Evolutionary conservation across 345 rosid genomes (phyloP).

Genomic region (Nasturtium officinale): DNA sequence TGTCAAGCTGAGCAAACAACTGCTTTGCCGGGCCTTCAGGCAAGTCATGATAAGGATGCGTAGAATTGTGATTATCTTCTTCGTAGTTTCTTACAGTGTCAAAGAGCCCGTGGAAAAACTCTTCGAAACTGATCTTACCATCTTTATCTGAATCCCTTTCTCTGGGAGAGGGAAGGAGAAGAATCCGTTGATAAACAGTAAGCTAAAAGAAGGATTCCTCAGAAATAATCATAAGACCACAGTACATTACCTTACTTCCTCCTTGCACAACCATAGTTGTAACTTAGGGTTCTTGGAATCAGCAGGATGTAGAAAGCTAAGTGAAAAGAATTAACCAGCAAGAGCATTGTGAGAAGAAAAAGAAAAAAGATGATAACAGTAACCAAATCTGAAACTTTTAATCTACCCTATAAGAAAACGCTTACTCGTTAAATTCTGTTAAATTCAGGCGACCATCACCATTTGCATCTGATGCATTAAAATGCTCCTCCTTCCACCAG

Average conservation of each 20-base stretch:
- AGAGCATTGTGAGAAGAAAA: conserved; percentile 17
- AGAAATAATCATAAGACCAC: conserved; percentile 9
- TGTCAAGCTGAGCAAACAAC: conserved; percentile 82
- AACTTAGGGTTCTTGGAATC: conserved; percentile 82
- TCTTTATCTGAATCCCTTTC: conserved; percentile 94
- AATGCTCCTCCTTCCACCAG: conserved; percentile 99
- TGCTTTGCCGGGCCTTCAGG: conserved; percentile 76
- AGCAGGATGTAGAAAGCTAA: conserved; percentile 96
- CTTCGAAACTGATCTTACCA: conserved; percentile 79
- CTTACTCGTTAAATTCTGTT: conserved; percentile 97
- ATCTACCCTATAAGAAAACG: conserved; percentile 23
- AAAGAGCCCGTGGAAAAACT: conserved; percentile 89
- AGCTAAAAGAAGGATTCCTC: conserved; percentile 12
- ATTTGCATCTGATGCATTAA: conserved; percentile 91
- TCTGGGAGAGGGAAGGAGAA: conserved; percentile 45
- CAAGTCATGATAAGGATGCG: conserved; percentile 60
- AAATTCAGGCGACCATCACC: conserved; percentile 87
- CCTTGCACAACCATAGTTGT: conserved; percentile 84
- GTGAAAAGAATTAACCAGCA: conserved; percentile 23
- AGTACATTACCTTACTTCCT: conserved; percentile 80
- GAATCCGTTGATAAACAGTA: neutral
- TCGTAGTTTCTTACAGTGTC: conserved; percentile 87
- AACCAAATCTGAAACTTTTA: neutral
- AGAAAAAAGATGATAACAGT: neutral
- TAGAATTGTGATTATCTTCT: conserved; percentile 70